phyloP scores from a whole-genome alignment of 148 eudicot genomes.

The Rheum nobile region DNA sequence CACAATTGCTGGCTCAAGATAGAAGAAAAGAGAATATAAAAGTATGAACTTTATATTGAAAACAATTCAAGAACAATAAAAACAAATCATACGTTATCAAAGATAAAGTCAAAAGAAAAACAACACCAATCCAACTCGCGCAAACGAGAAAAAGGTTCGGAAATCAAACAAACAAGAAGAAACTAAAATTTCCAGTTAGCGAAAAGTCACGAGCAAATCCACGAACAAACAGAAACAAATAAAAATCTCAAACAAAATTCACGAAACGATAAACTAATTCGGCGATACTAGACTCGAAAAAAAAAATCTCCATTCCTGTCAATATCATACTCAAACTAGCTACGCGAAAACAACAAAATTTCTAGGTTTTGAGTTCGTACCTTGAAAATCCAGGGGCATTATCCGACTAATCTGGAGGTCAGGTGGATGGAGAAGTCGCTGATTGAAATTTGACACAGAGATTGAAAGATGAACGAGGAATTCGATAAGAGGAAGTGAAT shows the following conservation, averaged over 20 bases:
- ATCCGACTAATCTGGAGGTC: slow-evolving; percentile 11
- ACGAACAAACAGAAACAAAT: not conserved
- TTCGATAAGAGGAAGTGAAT: slow-evolving; percentile 17
- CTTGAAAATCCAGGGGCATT: slow-evolving; percentile 46
- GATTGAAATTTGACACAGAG: slow-evolving; percentile 12
- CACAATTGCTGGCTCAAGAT: not conserved
- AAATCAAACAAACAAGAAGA: not conserved
- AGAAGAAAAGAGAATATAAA: not conserved
- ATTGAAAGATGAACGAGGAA: slow-evolving; percentile 5
- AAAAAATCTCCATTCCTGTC: not conserved
- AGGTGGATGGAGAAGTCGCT: slow-evolving; percentile 12
- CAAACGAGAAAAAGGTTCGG: not conserved
- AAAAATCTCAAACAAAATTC: not conserved
- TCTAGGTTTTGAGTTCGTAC: slow-evolving; percentile 20
- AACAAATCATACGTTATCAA: not conserved
- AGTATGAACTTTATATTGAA: not conserved
- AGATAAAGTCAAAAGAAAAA: not conserved
- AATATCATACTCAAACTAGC: not conserved
- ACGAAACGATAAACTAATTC: not conserved
- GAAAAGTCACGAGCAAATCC: too few species aligned
- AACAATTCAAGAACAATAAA: not conserved
- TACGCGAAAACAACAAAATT: not conserved
- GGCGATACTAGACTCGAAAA: not conserved
- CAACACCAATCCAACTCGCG: not conserved
- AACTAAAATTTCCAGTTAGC: too few species aligned